Evolutionary conservation across 106 monocot species (phyloP), one percentile per base, ranked within the genome.

Genomic region (Amphibolis antarctica): DNA sequence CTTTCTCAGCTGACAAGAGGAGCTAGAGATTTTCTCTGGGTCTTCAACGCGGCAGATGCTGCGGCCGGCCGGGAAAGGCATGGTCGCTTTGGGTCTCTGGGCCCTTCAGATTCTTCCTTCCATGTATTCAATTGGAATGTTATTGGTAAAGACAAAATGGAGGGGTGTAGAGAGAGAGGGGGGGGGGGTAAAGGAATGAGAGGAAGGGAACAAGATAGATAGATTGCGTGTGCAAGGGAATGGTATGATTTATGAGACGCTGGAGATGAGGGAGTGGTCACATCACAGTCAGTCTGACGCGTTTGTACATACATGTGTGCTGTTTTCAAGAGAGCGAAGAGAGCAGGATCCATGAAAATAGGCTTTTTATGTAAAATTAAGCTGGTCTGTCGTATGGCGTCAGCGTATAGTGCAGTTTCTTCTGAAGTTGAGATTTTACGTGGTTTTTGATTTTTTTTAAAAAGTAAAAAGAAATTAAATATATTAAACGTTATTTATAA

Each of bases 141-240:
- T 63, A 63, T 63, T 63, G 63, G 63, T 63, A 63, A 63, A 63
- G 63, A 63, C 63, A 48, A 63, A 63, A 20, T 36, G 43, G 3
- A 4, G 42, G 60, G 46, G 46, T 26, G 14, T 23, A 21, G 24
- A 15, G 43, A 18, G 30, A 31, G 12, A 12, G 23, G n/a, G 24
- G 54, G 24, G 23, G 0, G n/a, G n/a, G n/a, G n/a, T n/a, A n/a
- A n/a, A n/a, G n/a, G n/a, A n/a, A n/a, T n/a, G n/a, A n/a, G n/a
- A n/a, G n/a, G n/a, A n/a, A 55, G 54, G 7, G 11, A 9, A 1
- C 23, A 17, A 63, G 46, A 63, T 17, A 24, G 46, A 63, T 47
- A 63, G 63, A 63, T 63, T 24, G 63, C 63, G 63, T 63, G 22
- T 63, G 63, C n/a, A 63, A 47, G 63, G 20, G 46, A 63, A 63